Percentiles rank a stretch among this genome's conserved stretches.
Conservation (phyloP, 768 basidiomycete genomes). For the Trametes villosa region DNA sequence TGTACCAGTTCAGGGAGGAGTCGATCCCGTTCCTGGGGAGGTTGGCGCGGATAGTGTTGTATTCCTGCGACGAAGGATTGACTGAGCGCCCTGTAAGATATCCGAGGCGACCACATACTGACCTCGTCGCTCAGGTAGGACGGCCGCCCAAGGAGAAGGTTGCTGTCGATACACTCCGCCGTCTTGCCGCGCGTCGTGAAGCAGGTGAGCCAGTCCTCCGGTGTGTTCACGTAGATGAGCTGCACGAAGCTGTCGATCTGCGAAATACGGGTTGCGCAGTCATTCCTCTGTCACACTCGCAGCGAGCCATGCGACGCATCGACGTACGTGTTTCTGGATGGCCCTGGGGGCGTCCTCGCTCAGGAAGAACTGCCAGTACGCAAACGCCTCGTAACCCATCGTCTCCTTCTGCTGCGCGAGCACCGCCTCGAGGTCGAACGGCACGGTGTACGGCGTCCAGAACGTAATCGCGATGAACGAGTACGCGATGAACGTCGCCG, state of each 20-base stretch:
- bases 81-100: neutral
- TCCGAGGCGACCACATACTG: neutral
- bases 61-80: neutral
- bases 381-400: neutral
- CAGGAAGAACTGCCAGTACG: neutral
- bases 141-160: neutral
- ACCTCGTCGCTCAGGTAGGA: too few species aligned
- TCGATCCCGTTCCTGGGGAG: neutral
- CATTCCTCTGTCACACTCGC: neutral
- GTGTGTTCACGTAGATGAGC: neutral
- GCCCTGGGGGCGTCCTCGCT: neutral
- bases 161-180: neutral
- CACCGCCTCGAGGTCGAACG: neutral
- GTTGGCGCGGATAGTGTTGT: neutral
- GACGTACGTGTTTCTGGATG: neutral
- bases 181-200: neutral
- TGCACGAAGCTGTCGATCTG: neutral
- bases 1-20: neutral
- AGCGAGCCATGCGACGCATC: neutral
- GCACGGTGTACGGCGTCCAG: neutral
- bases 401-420: neutral
- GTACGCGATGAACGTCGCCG: too few species aligned
- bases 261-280: too few species aligned
- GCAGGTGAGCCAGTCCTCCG: neutral
- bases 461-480: neutral